Conservation (phyloP, 768 basidiomycete genomes). For the Amanita pseudoporphyria region DNA sequence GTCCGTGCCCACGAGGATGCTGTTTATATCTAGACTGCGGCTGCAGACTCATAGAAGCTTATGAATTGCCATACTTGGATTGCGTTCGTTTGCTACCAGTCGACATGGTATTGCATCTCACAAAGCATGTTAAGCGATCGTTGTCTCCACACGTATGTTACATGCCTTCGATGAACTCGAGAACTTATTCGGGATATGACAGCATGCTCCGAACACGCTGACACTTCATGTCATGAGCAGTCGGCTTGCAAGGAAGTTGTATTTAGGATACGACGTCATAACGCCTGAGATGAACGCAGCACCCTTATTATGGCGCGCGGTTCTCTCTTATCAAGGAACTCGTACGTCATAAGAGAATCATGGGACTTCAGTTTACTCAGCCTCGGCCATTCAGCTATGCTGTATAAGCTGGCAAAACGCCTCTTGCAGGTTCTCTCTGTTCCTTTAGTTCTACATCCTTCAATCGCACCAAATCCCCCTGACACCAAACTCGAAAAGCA, state of each 20-base stretch:
- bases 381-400: constrained; percentile 34
- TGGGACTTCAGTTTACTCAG: neutral
- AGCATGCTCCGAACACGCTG: constrained; percentile 59
- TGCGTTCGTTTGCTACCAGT: constrained; percentile 50
- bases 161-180: neutral
- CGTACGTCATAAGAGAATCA: constrained; percentile 40
- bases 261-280: constrained; percentile 42
- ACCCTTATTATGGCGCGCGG: constrained; percentile 70
- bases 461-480: constrained; percentile 20
- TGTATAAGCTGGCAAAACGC: constrained; percentile 57
- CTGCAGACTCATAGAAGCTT: constrained; percentile 60
- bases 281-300: constrained; percentile 71
- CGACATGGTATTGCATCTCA: constrained; percentile 59
- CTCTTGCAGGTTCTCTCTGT: constrained; percentile 45
- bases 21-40: constrained; percentile 8
- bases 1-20: constrained; percentile 14
- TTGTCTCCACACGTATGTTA: constrained; percentile 61
- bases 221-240: constrained; percentile 52
- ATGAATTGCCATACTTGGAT: constrained; percentile 77
- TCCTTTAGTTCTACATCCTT: constrained; percentile 48
- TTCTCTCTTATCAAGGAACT: constrained; percentile 57
- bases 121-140: constrained; percentile 55
- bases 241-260: constrained; percentile 49
- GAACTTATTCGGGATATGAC: neutral
- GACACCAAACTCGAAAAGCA: constrained; percentile 34